Evolutionary conservation across 164 flowering plant genomes (phyloP), one percentile per base, ranked within the genome.

Genomic region (Taxillus chinensis): DNA sequence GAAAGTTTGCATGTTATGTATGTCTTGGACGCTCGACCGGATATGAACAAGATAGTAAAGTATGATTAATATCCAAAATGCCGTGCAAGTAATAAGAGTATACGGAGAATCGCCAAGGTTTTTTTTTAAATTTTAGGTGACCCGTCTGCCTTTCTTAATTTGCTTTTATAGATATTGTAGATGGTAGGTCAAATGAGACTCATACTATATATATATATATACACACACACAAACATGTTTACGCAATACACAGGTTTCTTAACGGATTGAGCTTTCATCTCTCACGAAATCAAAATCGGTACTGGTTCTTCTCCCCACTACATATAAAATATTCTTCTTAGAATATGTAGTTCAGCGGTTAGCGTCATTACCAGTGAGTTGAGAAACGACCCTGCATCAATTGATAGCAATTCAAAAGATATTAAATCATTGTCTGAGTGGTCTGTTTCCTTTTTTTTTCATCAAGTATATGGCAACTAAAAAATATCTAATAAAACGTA

Each of bases 201-300:
- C 7, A 43, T 43, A 43, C 7, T 43, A 43, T 43, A 6, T 6
- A 6, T 43, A 43, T 6, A 6, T 43, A 50, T 68, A 53, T 40
- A 62, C 27, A 55, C 17, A 57, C 4, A 4, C 5, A 62, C 7
- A n/a, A n/a, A n/a, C n/a, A 48, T 12, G n/a, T 54, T 27, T 3
- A 50, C n/a, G 12, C 14, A 45, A 42, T 65, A 45, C 17, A 27
- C 0, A 4, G 70, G 59, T 79, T 78, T 78, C 82, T 80, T 76
- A 80, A 80, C 80, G 66, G 77, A 80, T 69, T 75, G 65, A 73
- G 77, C 77, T 76, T 74, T 75, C 55, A 65, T 68, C 70, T 64
- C 80, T 74, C 82, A 80, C 80, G 83, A 69, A 82, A 82, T 75
- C 68, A 65, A 75, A 27, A 27, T 27, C 27, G 27, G 27, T 27